These are phyloP conservation scores for Gossypium gossypioides DNA, from an alignment of 441 rosid genomes.

Conservation along the genomic window DNA sequence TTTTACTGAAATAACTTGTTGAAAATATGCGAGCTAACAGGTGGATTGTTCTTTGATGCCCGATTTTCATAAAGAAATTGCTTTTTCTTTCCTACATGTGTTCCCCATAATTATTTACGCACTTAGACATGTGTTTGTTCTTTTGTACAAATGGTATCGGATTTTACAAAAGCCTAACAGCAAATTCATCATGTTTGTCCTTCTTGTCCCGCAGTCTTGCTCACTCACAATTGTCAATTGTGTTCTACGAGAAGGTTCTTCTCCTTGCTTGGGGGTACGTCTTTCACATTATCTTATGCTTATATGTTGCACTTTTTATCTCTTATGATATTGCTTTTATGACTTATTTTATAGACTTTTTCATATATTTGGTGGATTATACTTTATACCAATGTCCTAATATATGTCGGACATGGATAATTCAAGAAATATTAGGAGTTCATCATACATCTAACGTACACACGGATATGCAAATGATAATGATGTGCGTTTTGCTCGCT, in stretches of 20 bases:
- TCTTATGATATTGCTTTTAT: background rate
- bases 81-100: background rate
- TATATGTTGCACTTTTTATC: background rate
- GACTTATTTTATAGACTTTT: background rate
- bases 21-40: conserved; percentile 3
- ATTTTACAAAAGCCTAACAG: conserved; percentile 5
- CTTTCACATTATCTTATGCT: background rate
- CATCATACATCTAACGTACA: background rate
- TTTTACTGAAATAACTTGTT: conserved; percentile 6
- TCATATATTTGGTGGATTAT: background rate
- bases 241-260: conserved; percentile 90
- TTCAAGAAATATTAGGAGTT: background rate
- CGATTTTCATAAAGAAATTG: background rate
- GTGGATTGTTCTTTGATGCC: background rate
- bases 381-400: background rate
- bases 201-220: conserved; percentile 53
- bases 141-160: background rate
- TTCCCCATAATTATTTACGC: background rate
- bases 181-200: background rate
- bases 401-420: background rate
- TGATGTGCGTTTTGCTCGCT: background rate
- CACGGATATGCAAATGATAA: background rate
- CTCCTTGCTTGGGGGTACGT: conserved; percentile 78
- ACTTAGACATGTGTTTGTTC: background rate
- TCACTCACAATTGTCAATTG: conserved; percentile 84